These are phyloP conservation scores for Mucor racemosus DNA, from an alignment of 371 early-diverging fungal species.

Conservation along the genomic window DNA sequence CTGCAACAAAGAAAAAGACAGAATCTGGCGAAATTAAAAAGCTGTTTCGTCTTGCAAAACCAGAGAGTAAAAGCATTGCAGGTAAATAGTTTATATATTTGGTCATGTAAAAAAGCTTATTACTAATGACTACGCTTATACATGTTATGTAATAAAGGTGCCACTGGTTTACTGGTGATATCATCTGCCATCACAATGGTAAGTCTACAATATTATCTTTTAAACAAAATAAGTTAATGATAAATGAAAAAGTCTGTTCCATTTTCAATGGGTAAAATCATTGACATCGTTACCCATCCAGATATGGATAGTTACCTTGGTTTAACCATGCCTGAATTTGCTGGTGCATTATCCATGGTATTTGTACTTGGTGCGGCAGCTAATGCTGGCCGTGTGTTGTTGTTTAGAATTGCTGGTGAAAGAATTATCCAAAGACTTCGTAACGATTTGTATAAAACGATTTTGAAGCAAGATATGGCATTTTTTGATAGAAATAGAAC, in stretches of 20 bases:
- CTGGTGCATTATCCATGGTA: conserved; percentile 56
- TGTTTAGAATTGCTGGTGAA: conserved; percentile 77
- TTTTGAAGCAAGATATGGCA: conserved; percentile 70
- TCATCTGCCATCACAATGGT: conserved; percentile 79
- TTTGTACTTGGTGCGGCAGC: conserved; percentile 75
- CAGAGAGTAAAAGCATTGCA: conserved; percentile 50
- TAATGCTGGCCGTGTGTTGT: conserved; percentile 76
- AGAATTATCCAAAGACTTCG: conserved; percentile 71
- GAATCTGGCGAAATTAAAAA: conserved; percentile 37
- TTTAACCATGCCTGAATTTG: conserved; percentile 60
- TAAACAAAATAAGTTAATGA: neutral
- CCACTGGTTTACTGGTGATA: conserved; percentile 63
- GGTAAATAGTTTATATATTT: conserved; percentile 29
- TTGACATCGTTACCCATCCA: conserved; percentile 71
- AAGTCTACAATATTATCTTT: neutral
- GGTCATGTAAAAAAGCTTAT: too few species aligned
- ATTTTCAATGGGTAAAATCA: conserved; percentile 80
- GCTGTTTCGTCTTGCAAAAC: conserved; percentile 47
- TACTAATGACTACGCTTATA: neutral
- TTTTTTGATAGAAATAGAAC: conserved; percentile 79
- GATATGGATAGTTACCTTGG: conserved; percentile 54
- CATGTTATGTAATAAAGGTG: conserved; percentile 27
- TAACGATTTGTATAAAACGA: conserved; percentile 54
- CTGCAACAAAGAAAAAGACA: conserved; percentile 8
- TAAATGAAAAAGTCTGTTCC: conserved; percentile 57